phyloP scores from a whole-genome alignment of 257 asterid genomes.

The Solanum paucissectum region DNA sequence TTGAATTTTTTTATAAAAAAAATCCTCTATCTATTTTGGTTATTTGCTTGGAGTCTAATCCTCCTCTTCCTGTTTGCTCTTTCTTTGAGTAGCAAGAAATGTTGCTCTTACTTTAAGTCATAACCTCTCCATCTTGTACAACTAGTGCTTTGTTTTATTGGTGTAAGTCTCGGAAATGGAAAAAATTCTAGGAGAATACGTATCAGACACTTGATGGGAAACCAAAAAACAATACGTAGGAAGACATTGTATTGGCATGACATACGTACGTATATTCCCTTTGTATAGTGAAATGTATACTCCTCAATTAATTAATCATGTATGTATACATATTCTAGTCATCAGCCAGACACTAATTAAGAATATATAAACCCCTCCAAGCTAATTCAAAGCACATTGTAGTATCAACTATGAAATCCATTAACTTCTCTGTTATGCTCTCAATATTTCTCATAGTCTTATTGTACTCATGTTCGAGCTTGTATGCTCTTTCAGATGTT shows the following conservation, averaged over 20 bases:
- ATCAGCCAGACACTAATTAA: not conserved
- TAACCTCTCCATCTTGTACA: not conserved
- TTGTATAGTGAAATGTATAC: too few relatives aligned
- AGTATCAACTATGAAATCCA: not conserved
- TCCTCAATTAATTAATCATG: not conserved
- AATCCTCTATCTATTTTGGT: not conserved
- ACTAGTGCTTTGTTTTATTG: not conserved
- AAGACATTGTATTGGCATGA: not conserved
- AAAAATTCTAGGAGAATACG: not conserved
- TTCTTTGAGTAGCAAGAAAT: not conserved
- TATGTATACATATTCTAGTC: not conserved
- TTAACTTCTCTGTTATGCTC: not conserved
- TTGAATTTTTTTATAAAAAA: too few relatives aligned
- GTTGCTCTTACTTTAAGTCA: not conserved
- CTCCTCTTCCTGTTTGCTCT: not conserved
- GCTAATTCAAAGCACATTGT: not conserved
- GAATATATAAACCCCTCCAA: not conserved
- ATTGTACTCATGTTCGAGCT: not conserved
- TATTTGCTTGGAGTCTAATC: not conserved
- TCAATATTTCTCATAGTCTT: not conserved
- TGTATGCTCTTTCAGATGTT: conserved; percentile 4
- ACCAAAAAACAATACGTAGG: not conserved
- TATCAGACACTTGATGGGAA: not conserved
- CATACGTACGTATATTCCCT: not conserved
- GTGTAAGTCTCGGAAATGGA: not conserved